Evolutionary conservation across 805 yeast species (phyloP), one percentile per base, ranked within the genome.

Genomic region (Lipomyces sp.): DNA sequence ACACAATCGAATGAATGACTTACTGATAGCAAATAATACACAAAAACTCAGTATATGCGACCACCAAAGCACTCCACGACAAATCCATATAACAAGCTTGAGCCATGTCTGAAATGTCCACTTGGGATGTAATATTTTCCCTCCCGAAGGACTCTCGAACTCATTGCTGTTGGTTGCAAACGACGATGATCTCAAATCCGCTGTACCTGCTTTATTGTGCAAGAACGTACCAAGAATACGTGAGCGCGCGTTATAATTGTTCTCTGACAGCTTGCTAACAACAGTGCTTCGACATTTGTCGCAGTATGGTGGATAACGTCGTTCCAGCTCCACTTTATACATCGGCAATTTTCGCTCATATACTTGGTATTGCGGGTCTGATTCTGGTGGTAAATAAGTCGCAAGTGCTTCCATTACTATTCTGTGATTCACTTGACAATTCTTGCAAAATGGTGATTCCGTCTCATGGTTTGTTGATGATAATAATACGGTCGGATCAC

Each of bases 261-360:
- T 67, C 33, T 42, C 57, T 11, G 45, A 8, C 3, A 67, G 51
- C 30, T 50, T 48, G 4, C 57, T 57, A 3, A 32, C 6, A 10
- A 67, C 69, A 13, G 18, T 39, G 11, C 18, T 35, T 11, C 15
- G 32, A 48, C 70, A 67, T 3, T 45, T 42, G 15, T 34, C 56
- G 62, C 70, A 67, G 35, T 58, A 64, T 24, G 69, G 64, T 3
- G 70, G 70, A 59, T 64, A 67, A 24, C 70, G 57, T 2, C 18
- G 45, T 45, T 67, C 70, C n/a, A 67, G 62, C 32, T 64, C 64
- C 24, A 48, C 54, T 34, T 62, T 66, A 42, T 67, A 67, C 29
- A 33, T 53, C 18, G 63, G 60, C 30, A 56, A 8, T 24, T 56
- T 55, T 2, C 45, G n/a, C 39, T 51, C 60, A 32, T 32, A 57